Evolutionary conservation across 2,329 filamentous ascomycete genomes (phyloP).

Genomic region (Camptophora hylomeconis): DNA sequence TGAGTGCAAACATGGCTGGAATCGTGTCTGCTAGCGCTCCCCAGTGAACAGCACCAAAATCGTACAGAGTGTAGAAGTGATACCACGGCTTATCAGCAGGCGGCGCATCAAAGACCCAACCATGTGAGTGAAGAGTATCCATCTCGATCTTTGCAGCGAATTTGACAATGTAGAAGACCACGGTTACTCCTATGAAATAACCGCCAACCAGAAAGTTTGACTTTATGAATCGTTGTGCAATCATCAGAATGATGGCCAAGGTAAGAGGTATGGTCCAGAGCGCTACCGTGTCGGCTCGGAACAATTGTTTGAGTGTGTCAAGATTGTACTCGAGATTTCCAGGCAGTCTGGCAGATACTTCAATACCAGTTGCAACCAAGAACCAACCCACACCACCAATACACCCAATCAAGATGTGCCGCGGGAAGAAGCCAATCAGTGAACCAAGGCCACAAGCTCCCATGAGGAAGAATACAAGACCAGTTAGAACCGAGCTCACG

Average conservation of each 20-base stretch:
- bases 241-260: constrained; percentile 63
- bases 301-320: constrained; percentile 60
- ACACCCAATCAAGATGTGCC: constrained; percentile 91
- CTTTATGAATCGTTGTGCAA: constrained; percentile 60
- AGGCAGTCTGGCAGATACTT: constrained; percentile 80
- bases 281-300: constrained; percentile 58
- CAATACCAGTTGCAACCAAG: constrained; percentile 76
- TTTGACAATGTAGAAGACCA: constrained; percentile 39
- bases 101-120: constrained; percentile 88
- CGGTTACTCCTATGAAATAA: constrained; percentile 71
- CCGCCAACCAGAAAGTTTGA: constrained; percentile 76
- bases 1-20: constrained; percentile 90
- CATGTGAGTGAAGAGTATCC: constrained; percentile 52
- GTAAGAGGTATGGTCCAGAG: constrained; percentile 73
- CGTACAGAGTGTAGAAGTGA: constrained; percentile 92
- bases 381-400: constrained; percentile 97
- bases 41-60: constrained; percentile 73
- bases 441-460: constrained; percentile 78
- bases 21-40: constrained; percentile 68
- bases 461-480: constrained; percentile 81
- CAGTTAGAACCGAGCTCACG: constrained; percentile 80
- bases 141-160: constrained; percentile 49
- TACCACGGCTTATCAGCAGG: constrained; percentile 83
- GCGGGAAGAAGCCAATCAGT: constrained; percentile 90
- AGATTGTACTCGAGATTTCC: constrained; percentile 74